Evolutionary conservation across 2,329 filamentous ascomycete species (phyloP), one percentile per base, ranked within the genome.

Genomic region (Fusarium nygamai): DNA sequence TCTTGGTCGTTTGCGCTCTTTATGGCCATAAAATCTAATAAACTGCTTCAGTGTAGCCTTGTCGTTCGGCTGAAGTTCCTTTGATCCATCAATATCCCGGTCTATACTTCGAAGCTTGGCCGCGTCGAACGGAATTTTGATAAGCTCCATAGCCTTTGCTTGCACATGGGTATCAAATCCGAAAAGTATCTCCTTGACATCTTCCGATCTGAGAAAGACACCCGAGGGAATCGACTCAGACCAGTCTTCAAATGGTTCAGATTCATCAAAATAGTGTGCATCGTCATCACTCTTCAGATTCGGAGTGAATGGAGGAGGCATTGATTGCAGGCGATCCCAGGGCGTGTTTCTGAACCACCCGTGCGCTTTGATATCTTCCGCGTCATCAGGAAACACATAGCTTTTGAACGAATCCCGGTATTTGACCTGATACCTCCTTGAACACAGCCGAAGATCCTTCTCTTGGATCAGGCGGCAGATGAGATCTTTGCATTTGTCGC

Each of bases 181-280:
- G 22, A 78, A 76, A 13, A 89, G 80, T 24, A 81, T 62, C 13
- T 65, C 70, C 27, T 78, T 73, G 8, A 82, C 80, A 13, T 83
- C 81, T 20, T 80, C 79, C 5, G 78, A 77, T 24, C 75, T 78
- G 47, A 77, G 76, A 24, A 78, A 71, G 13, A 71, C 76, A 44
- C 78, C 78, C 3, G 83, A 83, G 3, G 82, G 80, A 6, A 84
- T 81, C 11, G 87, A 89, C 34, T 87, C 86, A 5, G 88, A 86
- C 86, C 87, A 86, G 76, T 93, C 91, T 39, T 89, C 90, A 59
- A 96, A 90, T 34, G 92, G 87, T 46, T 93, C 91, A 73, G 94
- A 93, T 57, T 95, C 92, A 67, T 98, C 94, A 79, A 98, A 98
- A 80, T 98, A 98, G 78, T 93, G 94, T 2, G 95, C 96, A 79